Conservation (phyloP, 805 yeast genomes). For the Saccharomyces mikatae region DNA sequence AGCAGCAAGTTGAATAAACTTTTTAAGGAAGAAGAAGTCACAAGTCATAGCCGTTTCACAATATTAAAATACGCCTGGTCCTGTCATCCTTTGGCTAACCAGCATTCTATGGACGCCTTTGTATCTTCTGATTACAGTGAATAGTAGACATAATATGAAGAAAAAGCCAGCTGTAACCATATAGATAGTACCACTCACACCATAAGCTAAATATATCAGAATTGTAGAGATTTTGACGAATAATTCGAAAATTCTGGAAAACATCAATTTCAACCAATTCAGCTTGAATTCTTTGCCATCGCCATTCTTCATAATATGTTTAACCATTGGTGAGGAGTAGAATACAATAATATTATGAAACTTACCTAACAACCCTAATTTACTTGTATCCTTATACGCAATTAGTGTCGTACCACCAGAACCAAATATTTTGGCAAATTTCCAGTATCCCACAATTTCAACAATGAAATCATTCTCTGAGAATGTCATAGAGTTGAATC, state of each 20-base stretch:
- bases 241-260: constrained; percentile 8
- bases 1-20: too few relatives aligned
- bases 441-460: constrained; percentile 22
- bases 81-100: not conserved
- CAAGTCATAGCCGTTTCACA: not conserved
- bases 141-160: constrained; percentile 24
- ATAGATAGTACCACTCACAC: constrained; percentile 25
- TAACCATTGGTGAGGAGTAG: constrained; percentile 18
- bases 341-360: constrained; percentile 28
- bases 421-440: constrained; percentile 14
- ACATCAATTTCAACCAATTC: not conserved
- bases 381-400: constrained; percentile 8
- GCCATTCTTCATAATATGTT: not conserved
- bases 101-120: constrained; percentile 11
- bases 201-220: constrained; percentile 19
- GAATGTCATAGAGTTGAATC: constrained; percentile 25
- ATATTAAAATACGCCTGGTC: not conserved
- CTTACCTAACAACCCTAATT: constrained; percentile 21
- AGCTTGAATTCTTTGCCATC: not conserved
- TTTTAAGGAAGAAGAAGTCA: too few relatives aligned
- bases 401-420: constrained; percentile 25
- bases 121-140: constrained; percentile 23
- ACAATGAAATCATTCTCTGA: constrained; percentile 22
- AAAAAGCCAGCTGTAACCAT: constrained; percentile 25
- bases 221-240: constrained; percentile 18